A percentile compares a stretch with the other conserved stretches of the same genome.
Conservation (phyloP, 2,329 filamentous ascomycete genomes). For the Alternaria burnsii region DNA sequence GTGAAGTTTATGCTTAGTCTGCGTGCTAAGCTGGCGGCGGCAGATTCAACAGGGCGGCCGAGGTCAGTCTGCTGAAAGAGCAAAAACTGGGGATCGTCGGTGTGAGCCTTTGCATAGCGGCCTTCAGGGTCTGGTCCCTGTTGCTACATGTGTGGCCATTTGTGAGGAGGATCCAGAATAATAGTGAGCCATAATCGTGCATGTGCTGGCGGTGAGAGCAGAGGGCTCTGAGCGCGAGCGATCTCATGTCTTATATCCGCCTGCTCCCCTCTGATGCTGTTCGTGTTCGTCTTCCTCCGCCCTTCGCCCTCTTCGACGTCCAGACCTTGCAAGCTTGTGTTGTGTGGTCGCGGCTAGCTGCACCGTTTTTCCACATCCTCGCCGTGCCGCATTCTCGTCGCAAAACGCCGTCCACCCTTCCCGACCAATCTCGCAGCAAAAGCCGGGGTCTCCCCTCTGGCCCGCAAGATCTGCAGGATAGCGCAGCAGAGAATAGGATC, state of each 20-base stretch:
- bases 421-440: slow-evolving; percentile 26
- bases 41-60: slow-evolving; percentile 7
- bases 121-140: slow-evolving; percentile 20
- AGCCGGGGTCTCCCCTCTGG: slow-evolving; percentile 16
- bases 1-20: slow-evolving; percentile 2
- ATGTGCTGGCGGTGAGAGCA: slow-evolving; percentile 18
- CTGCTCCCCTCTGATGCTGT: slow-evolving; percentile 1
- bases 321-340: slow-evolving; percentile 9
- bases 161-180: slow-evolving; percentile 18
- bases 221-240: neutral
- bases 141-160: slow-evolving; percentile 10
- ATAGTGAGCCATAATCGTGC: slow-evolving; percentile 13
- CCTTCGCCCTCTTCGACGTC: neutral
- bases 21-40: slow-evolving; percentile 1
- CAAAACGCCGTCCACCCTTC: slow-evolving; percentile 15
- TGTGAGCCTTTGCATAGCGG: slow-evolving; percentile 14
- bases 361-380: slow-evolving; percentile 9
- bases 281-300: slow-evolving; percentile 3
- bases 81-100: slow-evolving; percentile 19
- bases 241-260: slow-evolving; percentile 7
- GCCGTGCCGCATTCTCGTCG: slow-evolving; percentile 16
- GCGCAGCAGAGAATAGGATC: slow-evolving; percentile 1
- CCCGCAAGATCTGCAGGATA: slow-evolving; percentile 25
- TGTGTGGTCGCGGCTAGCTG: slow-evolving; percentile 14
- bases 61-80: slow-evolving; percentile 11